Evolutionary conservation across 2,329 filamentous ascomycete genomes (phyloP), one percentile per base, ranked within the genome.

Genomic region (Aspergillus transmontanensis): DNA sequence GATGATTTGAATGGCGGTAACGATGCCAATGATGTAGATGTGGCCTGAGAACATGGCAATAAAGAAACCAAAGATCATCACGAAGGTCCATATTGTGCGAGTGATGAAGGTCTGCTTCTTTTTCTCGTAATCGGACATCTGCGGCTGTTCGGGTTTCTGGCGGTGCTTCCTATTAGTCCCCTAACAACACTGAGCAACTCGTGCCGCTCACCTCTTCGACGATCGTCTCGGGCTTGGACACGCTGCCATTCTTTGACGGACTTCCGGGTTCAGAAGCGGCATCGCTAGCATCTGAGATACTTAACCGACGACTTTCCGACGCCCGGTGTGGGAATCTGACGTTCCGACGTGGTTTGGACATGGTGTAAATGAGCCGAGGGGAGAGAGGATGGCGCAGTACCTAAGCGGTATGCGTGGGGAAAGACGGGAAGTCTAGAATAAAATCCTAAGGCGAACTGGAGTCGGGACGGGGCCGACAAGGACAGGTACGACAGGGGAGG

Each of bases 51-150:
- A 96, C 80, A 99, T 91, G 68, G 92, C 88, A 62, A 87, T 86
- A 80, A 98, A 97, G 86, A 99, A 99, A 74, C 88, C 86, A 60
- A 84, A 91, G 72, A 99, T 96, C 95, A 99, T 99, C 81, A 97
- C 90, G 68, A 99, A 90, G 4, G 93, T 97, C 95, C 95, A 99
- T 84, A 97, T 93, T 60, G 94, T 94, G 73, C 95, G 90, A 45
- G 93, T 96, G 74, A 97, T 91, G 83, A 99, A 98, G 78, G 95
- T 97, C 79, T 93, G 90, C 83, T 96, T 97, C 82, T 99, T 99
- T 87, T 98, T 98, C 77, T 98, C 93, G 78, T 96, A 97, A 66
- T 97, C 95, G 70, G 87, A 86, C 63, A 82, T 77, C 60, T 75
- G 75, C 58, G 78, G 75, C 54, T 72, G 69, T 58, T 81, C 77